Percentiles rank a stretch among this genome's conserved stretches.
Evolutionary conservation across 2,329 filamentous ascomycete genomes (phyloP).

Genomic region (Colletotrichum shisoi): DNA sequence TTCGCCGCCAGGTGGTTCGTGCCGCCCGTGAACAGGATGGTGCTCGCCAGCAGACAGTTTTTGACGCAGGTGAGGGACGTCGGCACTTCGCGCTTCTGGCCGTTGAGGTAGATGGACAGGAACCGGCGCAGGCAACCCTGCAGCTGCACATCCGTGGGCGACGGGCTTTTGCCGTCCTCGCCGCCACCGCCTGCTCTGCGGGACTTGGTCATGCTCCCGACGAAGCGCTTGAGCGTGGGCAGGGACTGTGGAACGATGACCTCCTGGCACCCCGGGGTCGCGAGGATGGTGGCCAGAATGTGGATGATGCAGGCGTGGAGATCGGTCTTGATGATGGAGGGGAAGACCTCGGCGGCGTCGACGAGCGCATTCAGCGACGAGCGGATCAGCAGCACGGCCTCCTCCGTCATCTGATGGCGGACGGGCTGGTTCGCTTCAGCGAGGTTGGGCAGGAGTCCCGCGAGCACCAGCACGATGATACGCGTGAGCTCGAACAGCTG

Average conservation of each 20-base stretch:
- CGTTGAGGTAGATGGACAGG: slow-evolving; percentile 77
- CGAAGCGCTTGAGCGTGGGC: slow-evolving; percentile 89
- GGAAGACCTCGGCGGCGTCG: slow-evolving; percentile 94
- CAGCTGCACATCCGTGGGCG: slow-evolving; percentile 71
- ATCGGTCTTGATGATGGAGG: slow-evolving; percentile 94
- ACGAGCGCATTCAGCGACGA: slow-evolving; percentile 87
- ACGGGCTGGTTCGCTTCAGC: slow-evolving; percentile 70
- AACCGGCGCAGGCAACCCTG: slow-evolving; percentile 85
- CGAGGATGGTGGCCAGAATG: slow-evolving; percentile 92
- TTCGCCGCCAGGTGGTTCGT: slow-evolving; percentile 75
- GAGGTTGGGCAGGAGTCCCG: slow-evolving; percentile 84
- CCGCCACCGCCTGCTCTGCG: slow-evolving; percentile 46
- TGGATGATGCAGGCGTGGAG: slow-evolving; percentile 96
- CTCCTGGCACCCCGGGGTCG: slow-evolving; percentile 85
- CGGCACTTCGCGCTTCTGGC: slow-evolving; percentile 76
- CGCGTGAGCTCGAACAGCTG: slow-evolving; percentile 96
- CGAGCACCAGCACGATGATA: slow-evolving; percentile 92
- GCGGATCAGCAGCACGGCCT: slow-evolving; percentile 81
- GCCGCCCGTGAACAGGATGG: slow-evolving; percentile 85
- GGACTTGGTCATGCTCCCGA: slow-evolving; percentile 72
- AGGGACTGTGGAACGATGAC: slow-evolving; percentile 88
- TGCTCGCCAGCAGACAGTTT: slow-evolving; percentile 87
- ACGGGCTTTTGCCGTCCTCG: slow-evolving; percentile 49
- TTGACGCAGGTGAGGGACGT: slow-evolving; percentile 88
- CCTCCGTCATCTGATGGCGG: slow-evolving; percentile 83